Evolutionary conservation across 306 rosid genomes (phyloP), one percentile per base, ranked within the genome.

Genomic region (Casuarina cunninghamiana): DNA sequence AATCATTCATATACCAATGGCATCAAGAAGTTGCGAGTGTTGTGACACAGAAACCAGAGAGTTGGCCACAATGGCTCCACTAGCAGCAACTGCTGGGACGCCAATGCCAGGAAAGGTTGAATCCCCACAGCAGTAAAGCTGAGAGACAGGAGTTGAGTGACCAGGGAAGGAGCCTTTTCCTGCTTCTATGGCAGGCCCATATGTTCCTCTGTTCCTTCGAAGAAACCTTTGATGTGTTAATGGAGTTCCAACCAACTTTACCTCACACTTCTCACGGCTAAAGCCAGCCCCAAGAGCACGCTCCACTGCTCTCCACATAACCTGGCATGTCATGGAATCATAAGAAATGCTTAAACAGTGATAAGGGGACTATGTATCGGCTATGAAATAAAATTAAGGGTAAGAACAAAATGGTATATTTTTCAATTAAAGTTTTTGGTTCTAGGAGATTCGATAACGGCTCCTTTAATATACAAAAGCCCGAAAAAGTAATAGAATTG

Each of bases 71-170:
- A 92, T 90, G 70, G 98, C 97, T 21, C 98, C 98, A 77, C 98
- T 92, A 12, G 98, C 97, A 71, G 98, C 97, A 57, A 94, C 97
- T 10, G 98, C 98, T 13, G 98, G 97, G 80, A 94, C 97, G 69
- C 98, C 97, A 76, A 94, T 94, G 80, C 98, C 98, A 2, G 97
- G 98, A 78, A 92, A 94, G 62, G 97, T 94, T 62, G 98, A 94
- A 72, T 94, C 98, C 70, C 98, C 98, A 65, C 97, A 92, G 58
- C 98, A 89, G 58, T 77, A 94, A 53, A 94, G 95, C 26, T 84
- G 93, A 38, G 93, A 84, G 51, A 91, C 86, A 15, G 97, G 88
- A 37, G 90, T 90, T 42, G 96, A 85, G 76, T 89, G 97, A 53
- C 98, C 98, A 3, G 93, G 96, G 77, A 91, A 89, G 43, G 88